Percentiles rank a stretch among this genome's conserved stretches.
Conservation (phyloP, 805 yeast species). For the Nakazawaea ishiwadae region DNA sequence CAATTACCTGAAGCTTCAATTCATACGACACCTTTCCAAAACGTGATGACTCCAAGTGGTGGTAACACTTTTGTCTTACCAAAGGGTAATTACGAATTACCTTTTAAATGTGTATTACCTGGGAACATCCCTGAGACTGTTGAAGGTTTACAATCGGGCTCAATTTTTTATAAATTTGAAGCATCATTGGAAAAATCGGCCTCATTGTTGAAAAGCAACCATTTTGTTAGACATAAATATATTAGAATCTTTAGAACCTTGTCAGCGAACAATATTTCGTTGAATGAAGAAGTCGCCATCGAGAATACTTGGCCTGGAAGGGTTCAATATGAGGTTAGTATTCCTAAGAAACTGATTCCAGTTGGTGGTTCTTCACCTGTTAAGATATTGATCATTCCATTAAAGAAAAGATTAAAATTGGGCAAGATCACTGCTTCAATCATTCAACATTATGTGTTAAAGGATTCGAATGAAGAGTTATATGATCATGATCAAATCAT, state of each 20-base stretch:
- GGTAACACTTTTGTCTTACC: conserved; percentile 38
- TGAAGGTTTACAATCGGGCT: conserved; percentile 42
- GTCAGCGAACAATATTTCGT: conserved; percentile 32
- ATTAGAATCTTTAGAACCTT: conserved; percentile 40
- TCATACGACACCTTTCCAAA: conserved; percentile 29
- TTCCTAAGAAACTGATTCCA: conserved; percentile 41
- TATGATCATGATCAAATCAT: conserved; percentile 30
- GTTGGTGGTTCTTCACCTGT: conserved; percentile 41
- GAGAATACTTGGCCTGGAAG: conserved; percentile 50
- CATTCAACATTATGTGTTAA: conserved; percentile 24
- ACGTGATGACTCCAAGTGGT: conserved; percentile 17
- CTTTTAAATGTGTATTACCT: conserved; percentile 40
- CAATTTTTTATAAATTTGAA: conserved; percentile 37
- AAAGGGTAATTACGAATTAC: conserved; percentile 47
- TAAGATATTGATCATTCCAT: conserved; percentile 39
- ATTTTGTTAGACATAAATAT: conserved; percentile 27
- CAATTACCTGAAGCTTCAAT: conserved; percentile 12
- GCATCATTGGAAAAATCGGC: conserved; percentile 34
- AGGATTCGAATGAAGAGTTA: conserved; percentile 21
- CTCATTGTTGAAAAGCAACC: conserved; percentile 15
- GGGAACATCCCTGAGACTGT: conserved; percentile 44
- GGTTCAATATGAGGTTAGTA: conserved; percentile 41
- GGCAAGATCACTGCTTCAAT: conserved; percentile 29
- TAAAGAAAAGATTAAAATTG: conserved; percentile 38
- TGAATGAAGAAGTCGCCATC: conserved; percentile 40